Percentiles rank a stretch among this genome's conserved stretches.
These are phyloP conservation scores for Lachancea sp. DNA, from an alignment of 805 yeast species.

Conservation along the genomic window DNA sequence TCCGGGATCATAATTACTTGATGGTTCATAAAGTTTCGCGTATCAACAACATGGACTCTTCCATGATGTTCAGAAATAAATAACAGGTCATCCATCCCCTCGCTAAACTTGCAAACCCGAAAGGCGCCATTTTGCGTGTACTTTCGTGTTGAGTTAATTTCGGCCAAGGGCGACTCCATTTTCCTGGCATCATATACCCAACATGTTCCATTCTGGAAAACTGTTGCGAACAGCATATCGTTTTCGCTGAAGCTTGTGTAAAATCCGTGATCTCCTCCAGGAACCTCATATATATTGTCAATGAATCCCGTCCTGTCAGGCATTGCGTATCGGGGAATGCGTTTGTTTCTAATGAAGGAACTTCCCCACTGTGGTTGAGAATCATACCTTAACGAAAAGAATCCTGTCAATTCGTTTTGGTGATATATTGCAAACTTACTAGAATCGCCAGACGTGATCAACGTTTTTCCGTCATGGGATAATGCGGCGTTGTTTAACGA, in stretches of 20 bases:
- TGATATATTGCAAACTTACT: slow-evolving; percentile 51
- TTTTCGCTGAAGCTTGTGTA: slow-evolving; percentile 75
- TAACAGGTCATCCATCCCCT: slow-evolving; percentile 67
- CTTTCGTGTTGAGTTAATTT: slow-evolving; percentile 54
- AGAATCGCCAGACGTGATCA: slow-evolving; percentile 74
- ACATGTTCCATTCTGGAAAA: slow-evolving; percentile 82
- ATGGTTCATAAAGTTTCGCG: slow-evolving; percentile 65
- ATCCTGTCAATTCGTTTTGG: slow-evolving; percentile 31
- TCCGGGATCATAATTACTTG: slow-evolving; percentile 67
- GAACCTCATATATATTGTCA: slow-evolving; percentile 43
- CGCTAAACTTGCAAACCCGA: slow-evolving; percentile 55
- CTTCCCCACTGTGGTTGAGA: slow-evolving; percentile 29
- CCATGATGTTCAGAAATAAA: slow-evolving; percentile 81
- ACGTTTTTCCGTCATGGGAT: slow-evolving; percentile 54
- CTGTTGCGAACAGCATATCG: slow-evolving; percentile 65
- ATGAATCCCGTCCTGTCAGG: slow-evolving; percentile 25
- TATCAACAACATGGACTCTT: slow-evolving; percentile 76
- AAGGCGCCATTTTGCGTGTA: slow-evolving; percentile 54
- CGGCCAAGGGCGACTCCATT: slow-evolving; percentile 44
- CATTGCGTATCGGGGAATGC: slow-evolving; percentile 27
- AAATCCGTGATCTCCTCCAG: slow-evolving; percentile 68
- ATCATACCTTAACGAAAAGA: slow-evolving; percentile 26
- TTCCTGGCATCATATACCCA: slow-evolving; percentile 72
- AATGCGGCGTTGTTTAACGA: slow-evolving; percentile 70
- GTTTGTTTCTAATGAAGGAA: slow-evolving; percentile 21